Evolutionary conservation across 768 basidiomycete species (phyloP), one percentile per base, ranked within the genome.

Genomic region (Arthromyces matolae): DNA sequence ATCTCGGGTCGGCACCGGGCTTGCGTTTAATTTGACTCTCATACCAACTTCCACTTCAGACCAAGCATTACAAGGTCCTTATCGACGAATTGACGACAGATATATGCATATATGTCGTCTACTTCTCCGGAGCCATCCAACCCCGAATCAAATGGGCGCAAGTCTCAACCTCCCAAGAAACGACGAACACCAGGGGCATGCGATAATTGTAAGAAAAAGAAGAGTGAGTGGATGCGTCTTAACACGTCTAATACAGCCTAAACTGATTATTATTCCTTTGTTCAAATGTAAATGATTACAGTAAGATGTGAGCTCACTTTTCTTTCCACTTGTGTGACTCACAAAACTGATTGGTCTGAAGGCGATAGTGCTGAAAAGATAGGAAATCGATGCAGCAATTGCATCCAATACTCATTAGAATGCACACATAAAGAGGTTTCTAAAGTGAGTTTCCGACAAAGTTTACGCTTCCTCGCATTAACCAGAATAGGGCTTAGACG

Each of bases 121-220:
- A 25, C 27, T 8, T 34, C 27, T 34, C 34, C 38, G 18, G 42
- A 45, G 22, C 28, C 37, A 35, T 27, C 42, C 6, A 28, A 22
- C 40, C 7, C 41, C 29, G 45, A 49, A 25, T 7, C 41, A 12
- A 22, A 19, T 37, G 12, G 10, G 9, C 20, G 34, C 10, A 43
- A 42, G 25, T 27, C 43, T 16, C 28, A 53, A 28, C 27, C 28
- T 35, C 14, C 50, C 35, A 84, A 83, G 70, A 81, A 80, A 60
- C 64, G 80, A 29, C 70, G 78, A 51, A 77, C 81, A 39, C 80
- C 79, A 52, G 75, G 84, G 24, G 85, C 84, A 14, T 89, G 86
- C 65, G 86, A 88, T 59, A 67, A 79, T 6, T 89, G 87, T 65
- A 75, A 85, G 55, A 69, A 77, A 42, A 88, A 86, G 73, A 90